A percentile compares a stretch with the other conserved stretches of the same genome.
These are phyloP conservation scores for Actinomortierella ambigua DNA, from an alignment of 371 early-diverging fungal species.

Conservation along the genomic window DNA sequence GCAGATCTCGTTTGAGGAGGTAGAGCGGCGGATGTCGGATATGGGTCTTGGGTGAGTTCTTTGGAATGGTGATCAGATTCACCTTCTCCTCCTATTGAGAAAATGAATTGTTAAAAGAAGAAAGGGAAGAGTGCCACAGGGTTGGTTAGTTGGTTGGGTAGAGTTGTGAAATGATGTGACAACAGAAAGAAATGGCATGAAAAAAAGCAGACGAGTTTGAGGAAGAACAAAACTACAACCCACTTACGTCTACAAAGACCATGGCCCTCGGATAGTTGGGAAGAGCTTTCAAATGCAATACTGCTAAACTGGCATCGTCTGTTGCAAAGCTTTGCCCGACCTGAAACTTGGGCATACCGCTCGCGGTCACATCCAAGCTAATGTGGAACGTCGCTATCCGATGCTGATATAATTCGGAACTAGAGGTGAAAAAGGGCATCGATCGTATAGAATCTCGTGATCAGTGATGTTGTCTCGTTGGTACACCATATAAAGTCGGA, in stretches of 20 bases:
- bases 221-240: not conserved
- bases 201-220: not conserved
- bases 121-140: not conserved
- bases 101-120: too few relatives aligned
- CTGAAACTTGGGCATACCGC: too few relatives aligned
- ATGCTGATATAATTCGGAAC: not conserved
- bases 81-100: conserved; percentile 30
- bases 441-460: too few relatives aligned
- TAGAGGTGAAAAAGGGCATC: too few relatives aligned
- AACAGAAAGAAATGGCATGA: too few relatives aligned
- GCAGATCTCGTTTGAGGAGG: conserved; percentile 13
- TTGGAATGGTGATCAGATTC: conserved; percentile 21
- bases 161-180: too few relatives aligned
- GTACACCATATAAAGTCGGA: too few relatives aligned
- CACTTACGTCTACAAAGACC: conserved; percentile 37
- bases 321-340: too few relatives aligned
- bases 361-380: conserved; percentile 3
- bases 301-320: not conserved
- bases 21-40: conserved; percentile 15
- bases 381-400: conserved; percentile 37
- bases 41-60: conserved; percentile 9
- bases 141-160: not conserved
- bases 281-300: conserved; percentile 21
- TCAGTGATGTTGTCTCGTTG: too few relatives aligned
- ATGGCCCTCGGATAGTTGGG: conserved; percentile 29